Evolutionary conservation across 148 eudicot species (phyloP).

Genomic region (Limonium bicolor): DNA sequence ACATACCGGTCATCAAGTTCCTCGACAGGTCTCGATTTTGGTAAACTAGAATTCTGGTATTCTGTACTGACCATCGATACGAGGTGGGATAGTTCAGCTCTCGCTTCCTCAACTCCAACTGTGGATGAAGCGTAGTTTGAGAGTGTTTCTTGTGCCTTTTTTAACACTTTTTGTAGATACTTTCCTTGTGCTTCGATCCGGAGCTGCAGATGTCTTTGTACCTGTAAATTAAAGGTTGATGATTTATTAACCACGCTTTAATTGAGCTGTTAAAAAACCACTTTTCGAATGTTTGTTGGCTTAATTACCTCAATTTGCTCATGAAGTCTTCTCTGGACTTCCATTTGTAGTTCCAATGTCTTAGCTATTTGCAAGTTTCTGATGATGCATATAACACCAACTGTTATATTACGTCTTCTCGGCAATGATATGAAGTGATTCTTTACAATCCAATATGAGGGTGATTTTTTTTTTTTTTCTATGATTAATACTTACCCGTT

Average conservation of each 20-base stretch:
- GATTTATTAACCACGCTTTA: background rate
- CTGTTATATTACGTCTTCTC: slow-evolving; percentile 2
- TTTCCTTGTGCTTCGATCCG: slow-evolving; percentile 96
- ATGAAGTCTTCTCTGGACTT: slow-evolving; percentile 74
- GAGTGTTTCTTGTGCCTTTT: slow-evolving; percentile 82
- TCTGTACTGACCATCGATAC: slow-evolving; percentile 57
- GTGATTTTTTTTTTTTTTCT: slow-evolving; percentile 56
- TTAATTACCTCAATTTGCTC: slow-evolving; percentile 70
- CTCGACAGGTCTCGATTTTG: slow-evolving; percentile 23
- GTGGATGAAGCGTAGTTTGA: slow-evolving; percentile 35
- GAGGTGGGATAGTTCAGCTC: slow-evolving; percentile 58
- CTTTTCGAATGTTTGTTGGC: background rate
- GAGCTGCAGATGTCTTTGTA: slow-evolving; percentile 84
- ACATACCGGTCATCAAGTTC: slow-evolving; percentile 12
- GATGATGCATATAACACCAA: slow-evolving; percentile 9
- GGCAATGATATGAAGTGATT: background rate
- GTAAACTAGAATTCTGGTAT: slow-evolving; percentile 32
- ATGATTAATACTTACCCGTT: slow-evolving; percentile 21
- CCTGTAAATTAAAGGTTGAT: slow-evolving; percentile 17
- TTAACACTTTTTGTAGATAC: slow-evolving; percentile 66
- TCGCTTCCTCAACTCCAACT: slow-evolving; percentile 40
- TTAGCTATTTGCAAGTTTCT: slow-evolving; percentile 45
- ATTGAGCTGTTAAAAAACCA: background rate
- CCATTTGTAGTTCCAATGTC: slow-evolving; percentile 77
- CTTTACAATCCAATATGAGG: slow-evolving; percentile 2